Base-by-base conservation (phyloP, 2,329 filamentous ascomycete species). In the Trichocomaceae sp. region DNA sequence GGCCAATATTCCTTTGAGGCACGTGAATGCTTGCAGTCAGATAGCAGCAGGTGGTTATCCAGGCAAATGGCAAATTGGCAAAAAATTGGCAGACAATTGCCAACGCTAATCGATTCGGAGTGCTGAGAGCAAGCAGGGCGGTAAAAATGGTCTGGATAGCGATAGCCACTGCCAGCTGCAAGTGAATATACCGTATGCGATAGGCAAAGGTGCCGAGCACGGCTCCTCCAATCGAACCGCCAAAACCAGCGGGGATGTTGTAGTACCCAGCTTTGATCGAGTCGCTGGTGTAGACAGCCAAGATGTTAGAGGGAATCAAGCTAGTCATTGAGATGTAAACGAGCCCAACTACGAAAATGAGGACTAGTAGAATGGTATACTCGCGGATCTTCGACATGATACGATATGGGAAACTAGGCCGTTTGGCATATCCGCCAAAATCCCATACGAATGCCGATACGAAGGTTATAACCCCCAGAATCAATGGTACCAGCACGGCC, bases 1-100 rank as follows among this genome's bases (percentile, higher is more conserved):
- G 37, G 15, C 48, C 48, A n/a, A 50, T 50, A 29, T 50, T 26
- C 42, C 48, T 13, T 41, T 50, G 48, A 26, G 48, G 48, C 20
- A 50, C 48, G 23, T 50, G 48, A 29, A 50, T 22, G 9, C 48
- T 22, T 15, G 48, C 48, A 12, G 48, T 50, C 13, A 26, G 20
- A 26, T 50, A 50, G 19, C 48, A 26, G 20, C 20, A 26, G 15
- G 23, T 26, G 23, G 23, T 20, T 26, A 26, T 39, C 48, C 48
- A 50, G 5, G 48, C 48, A 42, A 50, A 50, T 2, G 48, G 48
- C 5, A 29, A 4, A 47, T 47, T 47, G 22, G 45, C 45, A 26
- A 47, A 23, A 17, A 29, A 26, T 29, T 47, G 45, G n/a, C 20
- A 29, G 20, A 47, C 45, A 7, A 47, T 10, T 5, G 20, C 45